Conservation (phyloP, 345 rosid genomes). For the Corchorus capsularis region DNA sequence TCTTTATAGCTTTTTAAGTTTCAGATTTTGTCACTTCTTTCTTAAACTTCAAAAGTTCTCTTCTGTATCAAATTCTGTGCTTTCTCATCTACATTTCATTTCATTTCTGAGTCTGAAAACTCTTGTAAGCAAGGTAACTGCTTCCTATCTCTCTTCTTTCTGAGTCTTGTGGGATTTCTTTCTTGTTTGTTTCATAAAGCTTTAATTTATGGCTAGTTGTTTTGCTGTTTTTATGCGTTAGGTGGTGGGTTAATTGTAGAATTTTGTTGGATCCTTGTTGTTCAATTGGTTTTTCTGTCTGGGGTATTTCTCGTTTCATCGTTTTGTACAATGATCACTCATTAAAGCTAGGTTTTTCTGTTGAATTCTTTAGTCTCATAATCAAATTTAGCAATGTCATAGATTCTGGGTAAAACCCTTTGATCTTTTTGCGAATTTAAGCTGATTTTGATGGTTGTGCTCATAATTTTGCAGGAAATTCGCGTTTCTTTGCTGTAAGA, state of each 20-base stretch:
- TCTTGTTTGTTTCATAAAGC: conserved; percentile 11
- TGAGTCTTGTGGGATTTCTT: background rate
- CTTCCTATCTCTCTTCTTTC: conserved; percentile 1
- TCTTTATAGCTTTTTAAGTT: conserved; percentile 17
- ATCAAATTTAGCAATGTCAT: conserved; percentile 2
- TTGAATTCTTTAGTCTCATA: background rate
- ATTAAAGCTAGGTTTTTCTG: background rate
- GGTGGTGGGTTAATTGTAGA: conserved; percentile 20
- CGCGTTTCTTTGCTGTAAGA: conserved; percentile 25
- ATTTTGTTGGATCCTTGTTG: conserved; percentile 29
- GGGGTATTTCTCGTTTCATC: background rate
- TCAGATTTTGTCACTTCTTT: conserved; percentile 26
- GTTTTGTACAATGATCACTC: background rate
- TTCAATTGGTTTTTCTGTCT: conserved; percentile 10
- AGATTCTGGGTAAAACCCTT: background rate
- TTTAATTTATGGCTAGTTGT: background rate
- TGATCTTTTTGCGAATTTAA: background rate
- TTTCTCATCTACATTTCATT: conserved; percentile 10
- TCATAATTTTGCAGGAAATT: conserved; percentile 28
- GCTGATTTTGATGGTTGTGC: background rate
- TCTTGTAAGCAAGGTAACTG: conserved; percentile 24
- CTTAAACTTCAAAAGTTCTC: background rate
- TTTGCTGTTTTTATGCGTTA: background rate
- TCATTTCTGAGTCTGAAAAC: background rate
- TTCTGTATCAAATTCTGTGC: background rate